phyloP scores from a whole-genome alignment of 345 rosid genomes.

The Ricinus communis region DNA sequence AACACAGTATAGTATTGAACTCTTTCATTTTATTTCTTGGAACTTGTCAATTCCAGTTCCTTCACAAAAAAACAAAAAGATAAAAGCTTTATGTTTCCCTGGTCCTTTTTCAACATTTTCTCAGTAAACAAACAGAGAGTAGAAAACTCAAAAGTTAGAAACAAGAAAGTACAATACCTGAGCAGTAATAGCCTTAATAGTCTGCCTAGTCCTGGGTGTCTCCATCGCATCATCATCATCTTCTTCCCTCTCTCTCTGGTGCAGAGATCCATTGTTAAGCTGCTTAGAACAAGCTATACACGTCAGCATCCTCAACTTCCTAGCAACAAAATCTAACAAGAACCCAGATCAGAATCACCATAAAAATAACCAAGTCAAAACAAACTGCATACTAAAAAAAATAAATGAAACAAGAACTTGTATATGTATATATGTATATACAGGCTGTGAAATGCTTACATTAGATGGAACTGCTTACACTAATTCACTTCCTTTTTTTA shows the following conservation, averaged over 20 bases:
- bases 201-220: slow-evolving; percentile 76
- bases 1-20: not conserved
- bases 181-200: slow-evolving; percentile 68
- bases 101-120: slow-evolving; percentile 19
- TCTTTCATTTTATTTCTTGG: not conserved
- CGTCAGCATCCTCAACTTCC: slow-evolving; percentile 62
- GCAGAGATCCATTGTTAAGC: slow-evolving; percentile 59
- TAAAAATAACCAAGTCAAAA: slow-evolving; percentile 7
- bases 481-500: too few relatives aligned
- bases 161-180: slow-evolving; percentile 43
- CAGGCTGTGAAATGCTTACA: slow-evolving; percentile 10
- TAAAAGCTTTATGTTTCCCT: slow-evolving; percentile 13
- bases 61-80: slow-evolving; percentile 18
- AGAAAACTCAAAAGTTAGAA: not conserved
- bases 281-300: slow-evolving; percentile 91
- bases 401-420: not conserved
- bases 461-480: too few relatives aligned
- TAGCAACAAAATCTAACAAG: slow-evolving; percentile 7
- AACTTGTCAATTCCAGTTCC: not conserved
- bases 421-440: not conserved
- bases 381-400: not conserved
- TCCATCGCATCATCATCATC: slow-evolving; percentile 50
- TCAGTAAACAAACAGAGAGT: slow-evolving; percentile 23
- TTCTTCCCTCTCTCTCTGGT: slow-evolving; percentile 39
- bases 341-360: slow-evolving; percentile 31